Conservation (phyloP, 441 rosid species). For the Pelargonium fulgidum region DNA sequence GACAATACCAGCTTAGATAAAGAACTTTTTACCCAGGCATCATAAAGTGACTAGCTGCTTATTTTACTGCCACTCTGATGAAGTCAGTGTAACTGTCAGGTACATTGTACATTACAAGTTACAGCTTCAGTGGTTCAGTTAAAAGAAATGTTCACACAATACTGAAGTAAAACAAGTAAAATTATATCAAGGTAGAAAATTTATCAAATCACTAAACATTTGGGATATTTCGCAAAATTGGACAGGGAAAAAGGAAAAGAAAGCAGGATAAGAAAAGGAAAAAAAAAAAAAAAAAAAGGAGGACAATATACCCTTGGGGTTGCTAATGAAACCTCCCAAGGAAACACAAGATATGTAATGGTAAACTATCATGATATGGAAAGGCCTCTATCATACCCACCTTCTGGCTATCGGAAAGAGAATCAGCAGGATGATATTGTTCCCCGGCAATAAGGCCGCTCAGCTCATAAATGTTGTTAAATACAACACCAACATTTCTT, state of each 20-base stretch:
- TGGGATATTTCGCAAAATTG: neutral
- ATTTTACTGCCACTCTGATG: neutral
- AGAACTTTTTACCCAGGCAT: neutral
- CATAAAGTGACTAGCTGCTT: neutral
- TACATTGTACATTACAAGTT: neutral
- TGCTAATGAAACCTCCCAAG: neutral
- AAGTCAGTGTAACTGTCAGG: too few relatives aligned
- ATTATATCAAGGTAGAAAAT: neutral
- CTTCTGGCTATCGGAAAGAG: constrained; percentile 88
- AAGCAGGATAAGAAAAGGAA: neutral
- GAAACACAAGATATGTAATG: constrained; percentile 6
- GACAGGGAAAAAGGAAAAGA: neutral
- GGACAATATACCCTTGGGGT: neutral
- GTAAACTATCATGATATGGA: constrained; percentile 1
- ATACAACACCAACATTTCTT: constrained; percentile 69
- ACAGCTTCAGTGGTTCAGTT: neutral
- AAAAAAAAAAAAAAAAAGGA: neutral
- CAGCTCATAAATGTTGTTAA: constrained; percentile 78
- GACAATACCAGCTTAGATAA: neutral
- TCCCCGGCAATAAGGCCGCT: constrained; percentile 82
- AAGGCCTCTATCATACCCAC: constrained; percentile 32
- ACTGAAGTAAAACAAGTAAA: neutral
- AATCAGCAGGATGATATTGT: constrained; percentile 67
- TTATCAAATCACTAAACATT: neutral
- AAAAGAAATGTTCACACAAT: neutral